Base-by-base conservation (phyloP, 2,329 filamentous ascomycete genomes). In the Calonectria montana region DNA sequence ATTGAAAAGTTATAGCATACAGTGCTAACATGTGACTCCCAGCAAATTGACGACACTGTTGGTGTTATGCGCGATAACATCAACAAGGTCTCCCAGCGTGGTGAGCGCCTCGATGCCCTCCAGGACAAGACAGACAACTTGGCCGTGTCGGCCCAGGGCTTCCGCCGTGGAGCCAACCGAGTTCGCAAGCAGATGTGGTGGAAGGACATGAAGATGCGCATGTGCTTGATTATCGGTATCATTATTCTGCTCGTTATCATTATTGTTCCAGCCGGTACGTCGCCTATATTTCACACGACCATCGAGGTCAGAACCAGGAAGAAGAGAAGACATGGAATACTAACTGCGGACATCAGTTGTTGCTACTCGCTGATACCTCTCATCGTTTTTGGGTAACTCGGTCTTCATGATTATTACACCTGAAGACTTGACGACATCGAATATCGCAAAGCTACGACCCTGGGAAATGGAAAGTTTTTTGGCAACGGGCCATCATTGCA, bases 141-240 rank as follows among this genome's bases (percentile, higher is more conserved):
- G 78, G 96, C 96, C 72, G 91, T 93, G 75, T 98, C 96, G 41
- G 96, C 97, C 71, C 95, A 98, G 84, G 95, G 95, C 74, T 99
- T 99, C 91, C 94, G 96, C 81, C 93, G 96, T 78, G 96, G 97
- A 76, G 97, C 97, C 85, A 99, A 98, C 89, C 90, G 95, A 80
- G 96, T 99, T 79, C 92, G 97, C 85, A 96, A 96, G 89, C 93
- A 97, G 86, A 98, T 98, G 96, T 98, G 96, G 96, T 98, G 96
- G 96, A 98, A 98, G 91, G 96, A 98, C 83, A 97, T 98, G 95
- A 98, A 98, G 92, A 99, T 99, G 97, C 93, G 97, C 85, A 97
- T 98, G 89, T 98, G 96, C 87, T 88, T 99, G 79, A 94, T 97
- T 82, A 89, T 92, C 71, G 97, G 96, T 81, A 94, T 99, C 85